A percentile compares a stretch with the other conserved stretches of the same genome.
Conservation (phyloP, 2,329 filamentous ascomycete species). For the Aspergillus costaricaensis region DNA sequence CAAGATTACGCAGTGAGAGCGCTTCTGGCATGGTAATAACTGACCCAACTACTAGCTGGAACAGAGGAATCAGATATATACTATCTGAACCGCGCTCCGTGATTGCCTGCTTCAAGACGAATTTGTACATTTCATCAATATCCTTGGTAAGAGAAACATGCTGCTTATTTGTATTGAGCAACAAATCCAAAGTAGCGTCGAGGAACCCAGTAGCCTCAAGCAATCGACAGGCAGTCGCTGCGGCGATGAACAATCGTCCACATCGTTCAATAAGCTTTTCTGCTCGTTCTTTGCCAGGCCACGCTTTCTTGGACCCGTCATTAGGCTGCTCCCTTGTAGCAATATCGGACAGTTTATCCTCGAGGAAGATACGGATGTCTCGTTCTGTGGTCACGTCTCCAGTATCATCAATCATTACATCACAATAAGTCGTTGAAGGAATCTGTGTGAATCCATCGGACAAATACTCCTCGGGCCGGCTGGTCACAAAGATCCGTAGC, state of each 20-base stretch:
- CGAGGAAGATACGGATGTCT: not conserved
- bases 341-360: not conserved
- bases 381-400: not conserved
- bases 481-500: not conserved
- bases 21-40: not conserved
- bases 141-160: not conserved
- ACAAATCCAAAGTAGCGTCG: not conserved
- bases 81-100: not conserved
- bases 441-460: not conserved
- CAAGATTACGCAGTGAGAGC: not conserved
- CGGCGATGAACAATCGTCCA: not conserved
- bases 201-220: not conserved
- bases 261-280: not conserved
- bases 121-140: not conserved
- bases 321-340: accelerated
- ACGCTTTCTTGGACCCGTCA: not conserved
- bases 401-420: not conserved
- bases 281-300: not conserved
- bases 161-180: not conserved
- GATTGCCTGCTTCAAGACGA: not conserved
- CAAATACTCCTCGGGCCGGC: not conserved
- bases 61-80: not conserved
- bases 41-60: not conserved
- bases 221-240: not conserved
- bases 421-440: not conserved